These are phyloP conservation scores for Teratosphaeria nubilosa DNA, from an alignment of 2,329 filamentous ascomycete genomes.

Conservation along the genomic window DNA sequence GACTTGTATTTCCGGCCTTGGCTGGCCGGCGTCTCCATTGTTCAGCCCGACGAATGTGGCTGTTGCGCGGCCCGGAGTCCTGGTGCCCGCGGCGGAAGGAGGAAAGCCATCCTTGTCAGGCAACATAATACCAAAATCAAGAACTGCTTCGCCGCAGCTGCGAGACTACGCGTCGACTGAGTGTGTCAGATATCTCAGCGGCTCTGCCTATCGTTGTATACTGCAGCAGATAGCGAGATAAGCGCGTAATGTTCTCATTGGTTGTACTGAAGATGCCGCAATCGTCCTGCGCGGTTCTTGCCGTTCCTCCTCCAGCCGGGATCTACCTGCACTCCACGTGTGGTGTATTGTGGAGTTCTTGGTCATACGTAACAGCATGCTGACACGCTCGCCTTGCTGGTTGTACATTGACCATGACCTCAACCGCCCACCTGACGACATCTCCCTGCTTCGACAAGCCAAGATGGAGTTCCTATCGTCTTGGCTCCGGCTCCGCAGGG, in stretches of 20 bases:
- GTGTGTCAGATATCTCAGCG: neutral
- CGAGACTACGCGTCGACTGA: neutral
- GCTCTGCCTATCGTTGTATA: neutral
- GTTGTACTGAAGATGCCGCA: neutral
- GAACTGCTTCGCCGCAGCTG: neutral
- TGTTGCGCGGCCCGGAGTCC: neutral
- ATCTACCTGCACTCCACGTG: neutral
- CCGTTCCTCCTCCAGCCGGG: neutral
- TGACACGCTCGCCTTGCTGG: neutral
- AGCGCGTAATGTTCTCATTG: neutral
- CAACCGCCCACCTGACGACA: neutral
- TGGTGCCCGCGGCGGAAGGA: neutral
- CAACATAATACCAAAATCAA: neutral
- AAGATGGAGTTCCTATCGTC: neutral
- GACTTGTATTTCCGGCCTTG: constrained; percentile 14
- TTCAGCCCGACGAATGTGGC: neutral
- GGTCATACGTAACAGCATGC: neutral
- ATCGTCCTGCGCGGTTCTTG: neutral
- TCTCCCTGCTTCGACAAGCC: neutral
- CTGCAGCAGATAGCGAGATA: neutral
- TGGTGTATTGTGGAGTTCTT: neutral
- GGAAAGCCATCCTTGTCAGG: neutral
- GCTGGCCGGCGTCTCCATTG: constrained; percentile 2
- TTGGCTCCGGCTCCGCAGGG: too few species aligned
- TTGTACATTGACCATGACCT: neutral